Evolutionary conservation across 2,329 filamentous ascomycete genomes (phyloP).

Genomic region (Dothiorella sarmentorum): DNA sequence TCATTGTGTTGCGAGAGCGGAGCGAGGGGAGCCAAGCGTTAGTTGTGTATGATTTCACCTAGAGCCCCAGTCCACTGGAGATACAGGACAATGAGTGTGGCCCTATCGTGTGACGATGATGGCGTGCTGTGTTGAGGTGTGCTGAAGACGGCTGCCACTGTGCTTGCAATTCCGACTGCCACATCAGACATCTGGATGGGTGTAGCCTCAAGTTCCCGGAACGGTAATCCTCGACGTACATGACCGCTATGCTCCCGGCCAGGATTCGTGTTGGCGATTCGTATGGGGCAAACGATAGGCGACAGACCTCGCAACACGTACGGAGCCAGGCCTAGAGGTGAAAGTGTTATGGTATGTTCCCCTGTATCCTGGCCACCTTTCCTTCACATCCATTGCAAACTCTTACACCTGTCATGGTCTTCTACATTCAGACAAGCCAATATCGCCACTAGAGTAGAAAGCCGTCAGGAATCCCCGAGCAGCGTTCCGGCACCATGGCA

Average conservation of each 20-base stretch:
- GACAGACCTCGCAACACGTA: neutral
- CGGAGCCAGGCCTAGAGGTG: neutral
- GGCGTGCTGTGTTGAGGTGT: conserved; percentile 4
- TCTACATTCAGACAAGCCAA: neutral
- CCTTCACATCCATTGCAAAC: neutral
- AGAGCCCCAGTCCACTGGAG: conserved; percentile 20
- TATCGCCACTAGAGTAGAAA: neutral
- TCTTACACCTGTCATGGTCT: neutral
- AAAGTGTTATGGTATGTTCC: neutral
- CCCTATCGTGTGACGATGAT: neutral
- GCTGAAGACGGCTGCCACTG: neutral
- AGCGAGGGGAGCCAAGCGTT: conserved; percentile 66
- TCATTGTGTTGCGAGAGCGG: conserved; percentile 78
- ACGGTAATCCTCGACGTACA: neutral
- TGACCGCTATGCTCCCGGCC: neutral
- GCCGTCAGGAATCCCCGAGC: neutral
- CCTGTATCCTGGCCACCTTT: neutral
- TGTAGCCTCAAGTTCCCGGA: neutral
- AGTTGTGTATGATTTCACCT: conserved; percentile 85
- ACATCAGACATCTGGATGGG: neutral
- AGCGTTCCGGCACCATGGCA: neutral
- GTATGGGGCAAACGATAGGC: neutral
- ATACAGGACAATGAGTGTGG: neutral
- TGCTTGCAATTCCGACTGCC: neutral
- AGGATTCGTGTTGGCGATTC: neutral